These are phyloP conservation scores for Aaosphaeria pasadenensis DNA, from an alignment of 2,329 filamentous ascomycete species.

Conservation along the genomic window DNA sequence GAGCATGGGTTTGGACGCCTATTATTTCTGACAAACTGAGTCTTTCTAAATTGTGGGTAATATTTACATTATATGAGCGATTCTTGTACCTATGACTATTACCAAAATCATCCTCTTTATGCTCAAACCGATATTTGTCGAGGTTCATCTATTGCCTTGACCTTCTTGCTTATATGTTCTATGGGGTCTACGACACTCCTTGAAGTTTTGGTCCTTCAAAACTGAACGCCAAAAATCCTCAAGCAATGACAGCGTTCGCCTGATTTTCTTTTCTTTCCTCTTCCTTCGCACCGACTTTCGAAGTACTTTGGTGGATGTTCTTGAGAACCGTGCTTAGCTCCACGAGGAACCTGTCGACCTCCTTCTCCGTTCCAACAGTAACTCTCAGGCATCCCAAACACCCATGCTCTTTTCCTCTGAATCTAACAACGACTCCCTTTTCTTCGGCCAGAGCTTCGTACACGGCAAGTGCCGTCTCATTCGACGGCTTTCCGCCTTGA, in stretches of 20 bases:
- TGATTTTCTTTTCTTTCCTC: constrained; percentile 48
- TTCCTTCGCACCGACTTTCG: constrained; percentile 27
- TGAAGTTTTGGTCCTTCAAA: too few relatives aligned
- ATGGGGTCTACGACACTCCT: too few relatives aligned
- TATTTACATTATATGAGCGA: too few relatives aligned
- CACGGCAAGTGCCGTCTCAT: constrained; percentile 70
- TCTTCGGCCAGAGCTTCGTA: constrained; percentile 84
- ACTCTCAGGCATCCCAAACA: constrained; percentile 87
- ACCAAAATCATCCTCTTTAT: too few relatives aligned
- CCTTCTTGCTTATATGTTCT: too few relatives aligned
- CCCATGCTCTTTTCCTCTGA: constrained; percentile 87
- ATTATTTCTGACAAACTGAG: too few relatives aligned
- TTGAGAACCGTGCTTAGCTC: constrained; percentile 58
- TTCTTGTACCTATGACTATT: too few relatives aligned
- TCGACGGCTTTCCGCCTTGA: constrained; percentile 70
- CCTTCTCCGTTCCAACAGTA: constrained; percentile 84
- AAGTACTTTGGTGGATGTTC: constrained; percentile 44
- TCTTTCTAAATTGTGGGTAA: too few relatives aligned
- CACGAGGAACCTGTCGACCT: constrained; percentile 74
- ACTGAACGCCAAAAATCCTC: too few relatives aligned
- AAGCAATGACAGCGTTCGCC: constrained; percentile 49
- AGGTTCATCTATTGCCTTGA: too few relatives aligned
- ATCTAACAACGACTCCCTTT: constrained; percentile 87
- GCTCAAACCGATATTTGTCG: too few relatives aligned
- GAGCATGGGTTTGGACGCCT: too few relatives aligned